Base-by-base conservation (phyloP, 2,329 filamentous ascomycete species). In the Paramyrothecium sp. region DNA sequence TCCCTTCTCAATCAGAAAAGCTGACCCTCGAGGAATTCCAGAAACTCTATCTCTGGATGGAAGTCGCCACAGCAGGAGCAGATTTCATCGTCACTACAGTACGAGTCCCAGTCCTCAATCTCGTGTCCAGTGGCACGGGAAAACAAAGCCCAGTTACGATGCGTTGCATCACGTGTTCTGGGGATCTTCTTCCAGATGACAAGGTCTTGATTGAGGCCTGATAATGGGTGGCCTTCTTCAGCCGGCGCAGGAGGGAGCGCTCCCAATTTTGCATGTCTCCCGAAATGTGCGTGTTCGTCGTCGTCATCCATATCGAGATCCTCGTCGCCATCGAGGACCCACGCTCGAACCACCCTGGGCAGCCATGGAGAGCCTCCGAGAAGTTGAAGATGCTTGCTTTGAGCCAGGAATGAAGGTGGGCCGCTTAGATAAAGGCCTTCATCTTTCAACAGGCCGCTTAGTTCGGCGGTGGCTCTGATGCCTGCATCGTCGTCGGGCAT, bases 131-230 rank as follows among this genome's bases (percentile, higher is more conserved):
- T 74, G 52, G 61, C 68, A 33, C 75, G 69, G 53, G 71, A 76
- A 61, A 83, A 84, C 38, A 81, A 73, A 17, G 73, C 69, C 81
- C 80, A 84, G n/a, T 69, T 65, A 21, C 81, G 79, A 33, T 75
- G 67, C 16, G 71, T 63, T 0, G 60, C 62, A 56, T 78, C 76
- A 19, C 78, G 74, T 19, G 67, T 68, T 3, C 71, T 51, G 1
- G 81, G 81, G 0, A 83, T 75, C 13, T 70, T 75, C 64, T 82
- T 84, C 79, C 80, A 84, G 20, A 84, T 75, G 3, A 81, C 76
- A 23, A 71, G 69, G 13, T 78, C 75, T 19, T 77, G 74, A n/a
- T 73, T 67, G 58, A 69, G 76, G 21, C 59, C 65, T 3, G 78
- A 80, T 30, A 64, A 58, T 3, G 80, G 80, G 19, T 79, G 74